Conservation (phyloP, 495 filamentous ascomycete genomes). For the Bacidia rubella region DNA sequence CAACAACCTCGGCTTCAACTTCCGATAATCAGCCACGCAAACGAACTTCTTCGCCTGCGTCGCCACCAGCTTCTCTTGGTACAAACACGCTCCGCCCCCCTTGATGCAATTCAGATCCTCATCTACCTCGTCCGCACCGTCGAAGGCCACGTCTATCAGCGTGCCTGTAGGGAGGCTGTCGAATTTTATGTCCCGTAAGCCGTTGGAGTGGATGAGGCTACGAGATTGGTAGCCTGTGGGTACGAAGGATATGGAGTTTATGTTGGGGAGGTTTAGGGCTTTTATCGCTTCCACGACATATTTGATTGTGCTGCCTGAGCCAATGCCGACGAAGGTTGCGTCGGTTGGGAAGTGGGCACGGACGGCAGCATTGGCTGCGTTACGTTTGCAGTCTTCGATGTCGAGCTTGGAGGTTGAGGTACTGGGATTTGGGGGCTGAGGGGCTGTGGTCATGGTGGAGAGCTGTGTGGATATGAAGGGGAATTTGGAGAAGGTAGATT, state of each 20-base stretch:
- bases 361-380: conserved; percentile 73
- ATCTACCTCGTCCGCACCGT: conserved; percentile 95
- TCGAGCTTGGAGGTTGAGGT: conserved; percentile 9
- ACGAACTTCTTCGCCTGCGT: conserved; percentile 76
- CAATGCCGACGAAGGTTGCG: conserved; percentile 76
- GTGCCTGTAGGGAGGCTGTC: conserved; percentile 49
- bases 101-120: conserved; percentile 93
- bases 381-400: conserved; percentile 72
- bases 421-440: conserved; percentile 13
- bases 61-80: conserved; percentile 95
- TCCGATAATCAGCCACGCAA: conserved; percentile 86
- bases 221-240: conserved; percentile 87
- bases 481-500: background rate
- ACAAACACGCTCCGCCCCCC: conserved; percentile 89
- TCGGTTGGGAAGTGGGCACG: conserved; percentile 63
- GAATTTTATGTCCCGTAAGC: conserved; percentile 63
- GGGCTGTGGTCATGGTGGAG: conserved; percentile 8
- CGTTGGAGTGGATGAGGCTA: conserved; percentile 57
- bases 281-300: conserved; percentile 94
- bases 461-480: background rate
- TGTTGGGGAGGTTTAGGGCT: conserved; percentile 44
- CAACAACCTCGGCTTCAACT: conserved; percentile 64
- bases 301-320: conserved; percentile 83
- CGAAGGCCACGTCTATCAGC: conserved; percentile 71
- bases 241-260: conserved; percentile 58